These are phyloP conservation scores for Xerocomus nothofagi DNA, from an alignment of 1,284 basidiomycete genomes.

Conservation along the genomic window DNA sequence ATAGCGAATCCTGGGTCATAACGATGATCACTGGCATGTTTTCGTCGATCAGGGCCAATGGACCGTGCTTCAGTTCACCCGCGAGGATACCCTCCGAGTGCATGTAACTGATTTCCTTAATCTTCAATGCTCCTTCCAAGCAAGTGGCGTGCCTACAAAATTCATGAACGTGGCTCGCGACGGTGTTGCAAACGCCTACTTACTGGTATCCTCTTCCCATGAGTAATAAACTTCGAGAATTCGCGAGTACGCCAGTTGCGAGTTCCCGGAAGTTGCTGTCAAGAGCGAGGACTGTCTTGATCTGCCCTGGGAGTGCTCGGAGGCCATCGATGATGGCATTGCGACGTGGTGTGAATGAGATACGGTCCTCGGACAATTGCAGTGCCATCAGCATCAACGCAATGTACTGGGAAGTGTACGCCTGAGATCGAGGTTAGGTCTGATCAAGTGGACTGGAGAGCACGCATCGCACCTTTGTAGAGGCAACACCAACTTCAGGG, in stretches of 20 bases:
- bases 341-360: conserved; percentile 88
- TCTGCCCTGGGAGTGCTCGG: conserved; percentile 87
- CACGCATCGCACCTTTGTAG: conserved; percentile 78
- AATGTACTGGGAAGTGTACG: conserved; percentile 99
- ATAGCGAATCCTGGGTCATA: conserved; percentile 98
- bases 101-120: conserved; percentile 98
- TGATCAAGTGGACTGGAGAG: not conserved
- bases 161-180: conserved; percentile 1
- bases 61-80: conserved; percentile 98
- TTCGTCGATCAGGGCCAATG: conserved; percentile 96
- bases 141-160: conserved; percentile 81
- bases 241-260: conserved; percentile 74
- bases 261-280: conserved; percentile 84
- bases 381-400: conserved; percentile 98
- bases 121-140: conserved; percentile 97
- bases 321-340: conserved; percentile 94
- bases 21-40: conserved; percentile 98
- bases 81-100: conserved; percentile 94
- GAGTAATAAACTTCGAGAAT: conserved; percentile 88
- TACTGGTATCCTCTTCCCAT: conserved; percentile 99
- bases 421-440: conserved; percentile 45
- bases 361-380: conserved; percentile 95
- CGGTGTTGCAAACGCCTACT: conserved; percentile 20
- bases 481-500: conserved; percentile 98
- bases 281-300: conserved; percentile 83